Evolutionary conservation across 2,329 filamentous ascomycete genomes (phyloP).

Genomic region (Chalaropsis thielavioides): DNA sequence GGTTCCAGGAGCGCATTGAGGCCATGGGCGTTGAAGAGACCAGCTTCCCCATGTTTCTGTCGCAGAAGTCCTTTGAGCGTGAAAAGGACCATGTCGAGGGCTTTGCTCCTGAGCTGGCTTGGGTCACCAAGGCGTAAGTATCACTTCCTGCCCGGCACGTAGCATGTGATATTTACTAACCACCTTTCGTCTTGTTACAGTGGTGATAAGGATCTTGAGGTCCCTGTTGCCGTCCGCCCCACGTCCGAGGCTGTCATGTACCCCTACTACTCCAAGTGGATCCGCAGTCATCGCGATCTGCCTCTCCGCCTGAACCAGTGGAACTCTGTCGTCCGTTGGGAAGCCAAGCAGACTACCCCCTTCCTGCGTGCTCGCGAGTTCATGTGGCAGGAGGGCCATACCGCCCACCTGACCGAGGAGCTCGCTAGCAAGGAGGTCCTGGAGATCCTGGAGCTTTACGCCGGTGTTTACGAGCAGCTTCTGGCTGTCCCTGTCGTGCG

Average conservation of each 20-base stretch:
- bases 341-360: constrained; percentile 80
- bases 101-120: constrained; percentile 86
- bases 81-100: constrained; percentile 97
- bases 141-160: neutral
- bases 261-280: constrained; percentile 92
- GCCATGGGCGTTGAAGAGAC: constrained; percentile 85
- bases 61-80: constrained; percentile 67
- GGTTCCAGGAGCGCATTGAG: constrained; percentile 66
- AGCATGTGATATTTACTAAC: constrained; percentile 5
- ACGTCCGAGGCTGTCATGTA: constrained; percentile 78
- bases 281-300: constrained; percentile 87
- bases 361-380: constrained; percentile 93
- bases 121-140: constrained; percentile 68
- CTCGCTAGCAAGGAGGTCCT: constrained; percentile 73
- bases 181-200: constrained; percentile 29
- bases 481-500: constrained; percentile 90
- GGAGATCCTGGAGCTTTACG: constrained; percentile 87
- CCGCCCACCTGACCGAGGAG: constrained; percentile 72
- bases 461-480: constrained; percentile 80
- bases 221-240: constrained; percentile 52
- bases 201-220: constrained; percentile 85
- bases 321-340: constrained; percentile 89
- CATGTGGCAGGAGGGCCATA: constrained; percentile 94
- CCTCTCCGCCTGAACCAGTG: constrained; percentile 93
- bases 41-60: constrained; percentile 94